Evolutionary conservation across 306 rosid species (phyloP).

Genomic region (Lathyrus oleraceus): DNA sequence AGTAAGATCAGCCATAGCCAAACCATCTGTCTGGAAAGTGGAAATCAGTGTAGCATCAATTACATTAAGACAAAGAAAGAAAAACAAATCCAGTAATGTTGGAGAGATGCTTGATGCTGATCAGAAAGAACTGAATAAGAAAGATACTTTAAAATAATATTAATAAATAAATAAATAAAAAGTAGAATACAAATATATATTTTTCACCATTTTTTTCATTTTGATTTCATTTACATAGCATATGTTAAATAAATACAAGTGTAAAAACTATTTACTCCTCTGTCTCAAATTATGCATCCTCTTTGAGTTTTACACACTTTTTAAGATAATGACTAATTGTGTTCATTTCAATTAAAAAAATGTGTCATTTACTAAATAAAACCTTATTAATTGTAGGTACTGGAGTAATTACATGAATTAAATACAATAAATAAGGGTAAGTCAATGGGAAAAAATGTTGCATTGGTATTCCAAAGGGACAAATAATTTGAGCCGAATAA

Average conservation of each 20-base stretch:
- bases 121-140: constrained; percentile 24
- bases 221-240: constrained; percentile 20
- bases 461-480: too few species aligned
- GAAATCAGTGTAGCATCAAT: constrained; percentile 26
- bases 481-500: too few species aligned
- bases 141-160: neutral
- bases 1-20: constrained; percentile 32
- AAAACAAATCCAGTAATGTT: constrained; percentile 13
- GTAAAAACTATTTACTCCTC: neutral
- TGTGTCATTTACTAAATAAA: too few species aligned
- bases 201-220: neutral
- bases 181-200: neutral
- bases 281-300: too few species aligned
- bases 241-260: constrained; percentile 10
- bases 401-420: too few species aligned
- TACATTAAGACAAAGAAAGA: constrained; percentile 7
- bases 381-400: too few species aligned
- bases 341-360: too few species aligned
- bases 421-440: too few species aligned
- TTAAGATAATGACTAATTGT: too few species aligned
- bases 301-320: too few species aligned
- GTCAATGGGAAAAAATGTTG: too few species aligned
- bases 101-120: constrained; percentile 1
- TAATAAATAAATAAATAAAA: neutral
- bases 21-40: constrained; percentile 56